These are phyloP conservation scores for Gloeopeniophorella convolvens DNA, from an alignment of 768 basidiomycete species.

Conservation along the genomic window DNA sequence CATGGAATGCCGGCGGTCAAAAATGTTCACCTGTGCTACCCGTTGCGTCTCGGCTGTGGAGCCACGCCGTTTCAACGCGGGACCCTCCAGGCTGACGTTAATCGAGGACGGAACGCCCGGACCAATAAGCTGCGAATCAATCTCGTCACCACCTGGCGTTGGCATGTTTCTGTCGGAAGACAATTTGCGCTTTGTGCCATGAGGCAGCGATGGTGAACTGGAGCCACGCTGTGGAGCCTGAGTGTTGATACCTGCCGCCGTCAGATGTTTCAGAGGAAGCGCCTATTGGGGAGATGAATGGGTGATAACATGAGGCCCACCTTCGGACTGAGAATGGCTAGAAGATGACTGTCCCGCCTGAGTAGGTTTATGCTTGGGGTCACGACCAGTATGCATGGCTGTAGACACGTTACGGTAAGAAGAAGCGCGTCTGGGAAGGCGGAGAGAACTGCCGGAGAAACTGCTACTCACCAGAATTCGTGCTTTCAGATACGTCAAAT, in stretches of 20 bases:
- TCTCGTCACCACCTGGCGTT: slow-evolving; percentile 52
- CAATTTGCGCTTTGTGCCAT: slow-evolving; percentile 81
- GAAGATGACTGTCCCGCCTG: slow-evolving; percentile 14
- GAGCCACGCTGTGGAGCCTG: slow-evolving; percentile 20
- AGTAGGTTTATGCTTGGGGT: slow-evolving; percentile 15
- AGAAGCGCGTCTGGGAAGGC: background rate
- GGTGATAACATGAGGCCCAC: slow-evolving; percentile 19
- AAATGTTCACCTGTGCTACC: slow-evolving; percentile 67
- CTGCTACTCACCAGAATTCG: slow-evolving; percentile 10
- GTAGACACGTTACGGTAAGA: slow-evolving; percentile 1
- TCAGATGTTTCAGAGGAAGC: slow-evolving; percentile 15
- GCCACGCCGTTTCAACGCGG: slow-evolving; percentile 75
- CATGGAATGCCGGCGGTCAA: slow-evolving; percentile 72
- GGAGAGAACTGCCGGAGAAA: background rate
- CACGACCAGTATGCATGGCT: slow-evolving; percentile 16
- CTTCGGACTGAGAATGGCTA: slow-evolving; percentile 15
- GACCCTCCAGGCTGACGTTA: slow-evolving; percentile 53
- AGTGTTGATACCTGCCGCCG: slow-evolving; percentile 38
- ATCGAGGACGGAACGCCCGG: slow-evolving; percentile 59
- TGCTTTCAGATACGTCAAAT: slow-evolving; percentile 15
- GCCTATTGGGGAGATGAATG: slow-evolving; percentile 14
- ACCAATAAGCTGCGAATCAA: slow-evolving; percentile 60
- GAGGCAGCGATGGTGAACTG: slow-evolving; percentile 27
- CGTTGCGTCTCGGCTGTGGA: slow-evolving; percentile 76
- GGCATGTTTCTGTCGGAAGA: slow-evolving; percentile 55